Evolutionary conservation across 495 filamentous ascomycete species (phyloP), one percentile per base, ranked within the genome.

Genomic region (Penicillium malachiteum): DNA sequence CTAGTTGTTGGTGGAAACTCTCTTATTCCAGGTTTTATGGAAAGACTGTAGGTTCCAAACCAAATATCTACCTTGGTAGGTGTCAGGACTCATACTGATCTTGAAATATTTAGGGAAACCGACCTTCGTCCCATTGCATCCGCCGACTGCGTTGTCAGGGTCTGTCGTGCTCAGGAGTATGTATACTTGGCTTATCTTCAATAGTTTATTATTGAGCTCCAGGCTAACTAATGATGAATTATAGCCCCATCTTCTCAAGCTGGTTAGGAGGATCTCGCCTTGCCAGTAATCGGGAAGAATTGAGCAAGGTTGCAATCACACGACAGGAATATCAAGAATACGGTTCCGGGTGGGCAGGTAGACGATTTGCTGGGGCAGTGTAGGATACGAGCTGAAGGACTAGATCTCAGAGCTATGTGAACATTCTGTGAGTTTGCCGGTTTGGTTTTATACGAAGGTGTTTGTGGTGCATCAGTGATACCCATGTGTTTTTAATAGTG

Each of bases 241-340:
- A 48, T 51, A 84, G 81, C 62, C 91, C 93, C 1, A 81, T 96
- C 59, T 84, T 81, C 37, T 91, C 83, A 48, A 90, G 87, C 3
- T 98, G 94, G 94, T 68, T 82, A 2, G 95, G 94, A 14, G 95
- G 87, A 13, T 87, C 87, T 21, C 80, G 81, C 37, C 76, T 96
- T 48, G 92, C 90, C 1, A 80, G 69, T 32, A 84, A 94, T 65
- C 79, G 78, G 51, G 78, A 86, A 37, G 69, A 75, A 38, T 60
- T 92, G 44, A 75, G 82, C 55, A 73, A 75, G 38, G 71, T 91
- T 10, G 81, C 84, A 0, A 88, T 97, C 12, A 92, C 89, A 6
- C 88, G 90, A 56, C 81, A 89, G 53, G 91, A 99, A 64, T 97
- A 97, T 69, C 83, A 90, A 47, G 94, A 99, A 69, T 69, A 90